Evolutionary conservation across 805 yeast species (phyloP).

Genomic region (Metschnikowia dekortorum): DNA sequence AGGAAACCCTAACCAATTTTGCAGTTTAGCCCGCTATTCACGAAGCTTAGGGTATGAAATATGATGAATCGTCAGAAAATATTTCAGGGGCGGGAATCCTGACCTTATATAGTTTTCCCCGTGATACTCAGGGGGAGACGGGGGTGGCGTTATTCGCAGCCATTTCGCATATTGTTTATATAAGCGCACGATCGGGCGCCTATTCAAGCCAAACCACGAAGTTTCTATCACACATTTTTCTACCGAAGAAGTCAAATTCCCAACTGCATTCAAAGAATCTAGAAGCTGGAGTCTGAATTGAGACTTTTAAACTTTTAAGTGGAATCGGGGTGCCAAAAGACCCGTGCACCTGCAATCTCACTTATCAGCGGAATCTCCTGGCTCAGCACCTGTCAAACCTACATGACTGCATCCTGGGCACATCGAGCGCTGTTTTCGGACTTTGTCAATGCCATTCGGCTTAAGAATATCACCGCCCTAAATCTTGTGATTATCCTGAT

Average conservation of each 20-base stretch:
- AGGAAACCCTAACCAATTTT: too few species aligned
- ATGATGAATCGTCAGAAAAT: neutral
- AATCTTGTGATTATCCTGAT: constrained; percentile 50
- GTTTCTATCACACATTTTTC: too few species aligned
- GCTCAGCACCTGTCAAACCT: neutral
- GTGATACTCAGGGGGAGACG: neutral
- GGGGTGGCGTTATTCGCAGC: constrained; percentile 1
- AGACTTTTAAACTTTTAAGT: neutral
- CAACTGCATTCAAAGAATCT: too few species aligned
- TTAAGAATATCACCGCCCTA: constrained; percentile 50
- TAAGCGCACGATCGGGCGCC: neutral
- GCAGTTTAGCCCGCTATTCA: too few species aligned
- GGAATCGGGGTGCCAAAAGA: neutral
- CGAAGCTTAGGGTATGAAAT: too few species aligned
- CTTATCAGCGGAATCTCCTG: neutral
- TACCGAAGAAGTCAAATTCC: too few species aligned
- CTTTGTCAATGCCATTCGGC: constrained; percentile 30
- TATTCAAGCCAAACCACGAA: too few species aligned
- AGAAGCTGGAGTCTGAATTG: neutral
- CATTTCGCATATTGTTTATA: constrained; percentile 1
- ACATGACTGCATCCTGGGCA: neutral
- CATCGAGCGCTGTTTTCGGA: neutral
- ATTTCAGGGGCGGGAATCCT: neutral
- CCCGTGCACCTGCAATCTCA: neutral
- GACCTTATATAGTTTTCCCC: neutral